Evolutionary conservation across 2,329 filamentous ascomycete species (phyloP).

Genomic region (Colletotrichum cuscutae): DNA sequence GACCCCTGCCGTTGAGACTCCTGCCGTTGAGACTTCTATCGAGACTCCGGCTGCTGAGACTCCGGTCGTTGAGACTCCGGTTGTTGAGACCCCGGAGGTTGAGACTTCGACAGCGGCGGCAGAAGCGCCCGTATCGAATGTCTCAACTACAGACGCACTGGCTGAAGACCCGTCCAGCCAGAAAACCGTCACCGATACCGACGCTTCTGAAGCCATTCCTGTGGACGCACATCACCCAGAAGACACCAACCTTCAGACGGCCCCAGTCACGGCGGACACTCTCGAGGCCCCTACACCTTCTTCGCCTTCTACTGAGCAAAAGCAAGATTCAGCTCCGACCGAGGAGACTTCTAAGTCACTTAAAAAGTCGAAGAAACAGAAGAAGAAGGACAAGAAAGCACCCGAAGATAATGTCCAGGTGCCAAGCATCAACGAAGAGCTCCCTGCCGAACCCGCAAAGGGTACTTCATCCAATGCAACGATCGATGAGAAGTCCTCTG

Average conservation of each 20-base stretch:
- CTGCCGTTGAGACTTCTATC: slow-evolving; percentile 6
- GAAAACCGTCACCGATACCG: not conserved
- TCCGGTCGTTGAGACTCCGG: not conserved
- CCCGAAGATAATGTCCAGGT: not conserved
- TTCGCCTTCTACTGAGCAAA: slow-evolving; percentile 24
- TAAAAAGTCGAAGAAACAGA: slow-evolving; percentile 32
- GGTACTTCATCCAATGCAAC: not conserved
- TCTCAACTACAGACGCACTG: not conserved
- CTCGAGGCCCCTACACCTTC: not conserved
- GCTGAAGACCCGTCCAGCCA: not conserved
- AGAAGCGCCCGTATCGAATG: not conserved
- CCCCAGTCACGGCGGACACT: not conserved
- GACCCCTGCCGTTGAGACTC: not conserved
- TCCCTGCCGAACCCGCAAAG: not conserved
- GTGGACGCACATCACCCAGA: slow-evolving; percentile 6
- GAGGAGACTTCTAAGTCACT: slow-evolving; percentile 17
- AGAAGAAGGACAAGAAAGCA: slow-evolving; percentile 38
- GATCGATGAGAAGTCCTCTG: not conserved
- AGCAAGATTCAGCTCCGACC: not conserved
- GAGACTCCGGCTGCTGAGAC: not conserved
- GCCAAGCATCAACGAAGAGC: not conserved
- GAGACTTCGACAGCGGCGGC: not conserved
- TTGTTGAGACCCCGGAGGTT: not conserved
- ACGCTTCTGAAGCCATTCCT: not conserved
- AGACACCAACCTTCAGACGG: not conserved